phyloP scores from a whole-genome alignment of 257 asterid species.

The Solanum infundibuliforme region DNA sequence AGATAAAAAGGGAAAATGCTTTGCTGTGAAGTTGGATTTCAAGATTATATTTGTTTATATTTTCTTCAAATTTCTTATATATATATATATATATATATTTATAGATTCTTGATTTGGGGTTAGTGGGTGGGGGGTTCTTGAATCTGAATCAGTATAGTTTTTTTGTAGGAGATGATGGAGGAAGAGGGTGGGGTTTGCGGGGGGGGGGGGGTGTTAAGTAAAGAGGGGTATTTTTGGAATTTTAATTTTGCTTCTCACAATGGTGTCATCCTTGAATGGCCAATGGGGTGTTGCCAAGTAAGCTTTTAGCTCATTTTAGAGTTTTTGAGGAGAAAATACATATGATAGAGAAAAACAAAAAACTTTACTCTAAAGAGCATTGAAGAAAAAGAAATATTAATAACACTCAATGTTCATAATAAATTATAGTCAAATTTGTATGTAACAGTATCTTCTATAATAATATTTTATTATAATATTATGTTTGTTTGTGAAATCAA shows the following conservation, averaged over 20 bases:
- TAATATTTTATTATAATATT: background rate
- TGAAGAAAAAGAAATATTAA: background rate
- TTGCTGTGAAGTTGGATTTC: background rate
- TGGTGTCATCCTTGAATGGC: background rate
- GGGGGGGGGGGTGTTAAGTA: no score
- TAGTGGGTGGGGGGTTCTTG: background rate
- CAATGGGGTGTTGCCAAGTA: background rate
- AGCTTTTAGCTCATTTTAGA: background rate
- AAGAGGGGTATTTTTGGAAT: background rate
- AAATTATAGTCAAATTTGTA: no score
- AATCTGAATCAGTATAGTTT: background rate
- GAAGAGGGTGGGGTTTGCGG: background rate
- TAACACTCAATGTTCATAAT: background rate
- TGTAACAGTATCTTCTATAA: background rate
- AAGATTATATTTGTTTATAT: background rate
- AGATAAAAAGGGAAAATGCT: background rate
- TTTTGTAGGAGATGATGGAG: background rate
- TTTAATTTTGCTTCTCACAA: background rate
- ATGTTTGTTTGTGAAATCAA: background rate
- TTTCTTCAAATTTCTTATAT: background rate
- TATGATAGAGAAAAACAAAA: background rate
- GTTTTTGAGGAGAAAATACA: background rate
- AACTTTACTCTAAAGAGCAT: background rate
- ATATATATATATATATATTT: background rate
- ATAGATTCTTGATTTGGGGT: background rate